phyloP scores from a whole-genome alignment of 1,284 basidiomycete genomes.

The Moesziomyces sp. region DNA sequence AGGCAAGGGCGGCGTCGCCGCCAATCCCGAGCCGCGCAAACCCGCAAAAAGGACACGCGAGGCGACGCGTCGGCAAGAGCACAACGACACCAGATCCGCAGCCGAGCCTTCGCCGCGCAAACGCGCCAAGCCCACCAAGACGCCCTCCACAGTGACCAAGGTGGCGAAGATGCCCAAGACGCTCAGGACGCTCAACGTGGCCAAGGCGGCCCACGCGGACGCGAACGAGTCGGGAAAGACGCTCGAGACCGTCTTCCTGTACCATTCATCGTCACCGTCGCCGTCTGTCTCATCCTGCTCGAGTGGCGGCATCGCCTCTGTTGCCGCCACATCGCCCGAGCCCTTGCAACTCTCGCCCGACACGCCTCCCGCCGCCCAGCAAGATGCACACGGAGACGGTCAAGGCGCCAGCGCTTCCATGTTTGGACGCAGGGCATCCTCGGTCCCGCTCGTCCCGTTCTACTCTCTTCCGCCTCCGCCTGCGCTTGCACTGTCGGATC shows the following conservation, averaged over 20 bases:
- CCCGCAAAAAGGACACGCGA: constrained; percentile 26
- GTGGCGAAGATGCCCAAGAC: constrained; percentile 6
- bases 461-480: neutral
- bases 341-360: constrained; percentile 15
- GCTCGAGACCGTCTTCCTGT: constrained; percentile 36
- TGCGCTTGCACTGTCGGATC: neutral
- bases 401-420: neutral
- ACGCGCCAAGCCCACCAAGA: neutral
- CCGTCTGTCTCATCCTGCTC: constrained; percentile 1
- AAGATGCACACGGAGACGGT: neutral
- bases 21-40: constrained; percentile 14
- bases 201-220: neutral
- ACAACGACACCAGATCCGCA: neutral
- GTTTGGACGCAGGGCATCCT: constrained; percentile 27
- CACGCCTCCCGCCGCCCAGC: constrained; percentile 7
- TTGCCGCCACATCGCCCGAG: constrained; percentile 9
- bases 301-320: neutral
- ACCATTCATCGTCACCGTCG: constrained; percentile 23
- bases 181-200: no score
- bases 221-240: constrained; percentile 1
- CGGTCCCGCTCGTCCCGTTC: neutral
- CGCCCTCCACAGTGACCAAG: constrained; percentile 15
- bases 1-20: constrained; percentile 47
- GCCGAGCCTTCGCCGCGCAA: neutral
- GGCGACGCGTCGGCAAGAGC: constrained; percentile 8